Base-by-base conservation (phyloP, 2,329 filamentous ascomycete species). In the Phaeoacremonium minimum region DNA sequence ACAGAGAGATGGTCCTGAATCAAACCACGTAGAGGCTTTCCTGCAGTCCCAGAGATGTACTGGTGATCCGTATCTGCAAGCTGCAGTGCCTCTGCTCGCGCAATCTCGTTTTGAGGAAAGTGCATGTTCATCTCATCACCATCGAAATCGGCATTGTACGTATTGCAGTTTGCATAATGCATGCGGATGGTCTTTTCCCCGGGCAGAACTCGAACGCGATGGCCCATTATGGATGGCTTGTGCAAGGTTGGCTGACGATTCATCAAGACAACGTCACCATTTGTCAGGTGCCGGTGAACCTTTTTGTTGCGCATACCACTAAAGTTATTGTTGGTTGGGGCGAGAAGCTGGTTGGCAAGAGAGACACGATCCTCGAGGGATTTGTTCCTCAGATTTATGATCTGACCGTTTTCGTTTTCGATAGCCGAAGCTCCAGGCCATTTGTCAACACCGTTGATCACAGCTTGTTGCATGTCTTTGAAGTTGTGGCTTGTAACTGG, bases 81-180 rank as follows among this genome's bases (percentile, higher is more conserved):
- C 48, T 89, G 87, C 48, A 95, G 75, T 3, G 93, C 93, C 65
- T 98, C 93, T 3, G 91, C 87, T 49, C 93, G 77, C 13, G 93
- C 93, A 46, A 97, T 73, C 57, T 97, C 94, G 49, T 95, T 97
- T 52, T 98, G 93, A 2, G 93, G 93, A 55, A 98, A 97, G 64
- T 98, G 93, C 90, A 98, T 94, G 61, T 98, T 98, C 93, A 98
- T 98, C 63, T 98, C 93, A 57, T 98, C 93, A 60, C 93, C 93
- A 55, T 98, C 94, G 56, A 98, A 98, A 73, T 98, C 93, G 19
- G 93, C 93, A 52, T 98, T 98, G 72, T 98, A 98, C 1, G 93
- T 96, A 56, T 98, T 98, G 61, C 93, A 97, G 60, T 98, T 98
- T 52, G 93, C 91, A 64, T 98, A 98, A 68, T 98, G 93, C 91